Conservation (phyloP, 805 yeast genomes). For the Candida incommunis region DNA sequence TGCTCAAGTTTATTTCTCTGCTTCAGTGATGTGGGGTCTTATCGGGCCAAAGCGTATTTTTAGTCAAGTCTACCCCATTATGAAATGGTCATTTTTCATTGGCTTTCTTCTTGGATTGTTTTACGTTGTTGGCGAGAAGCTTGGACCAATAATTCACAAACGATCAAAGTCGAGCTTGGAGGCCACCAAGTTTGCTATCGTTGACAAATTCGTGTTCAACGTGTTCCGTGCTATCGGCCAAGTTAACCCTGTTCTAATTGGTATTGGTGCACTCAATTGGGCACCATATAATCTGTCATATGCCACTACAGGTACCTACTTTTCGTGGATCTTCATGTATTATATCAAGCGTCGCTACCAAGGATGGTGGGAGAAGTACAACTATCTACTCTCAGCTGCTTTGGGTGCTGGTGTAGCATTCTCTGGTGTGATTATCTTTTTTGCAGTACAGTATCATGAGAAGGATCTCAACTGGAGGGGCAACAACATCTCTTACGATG, state of each 20-base stretch:
- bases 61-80: constrained; percentile 41
- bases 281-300: constrained; percentile 13
- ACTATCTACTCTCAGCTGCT: constrained; percentile 36
- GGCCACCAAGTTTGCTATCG: neutral
- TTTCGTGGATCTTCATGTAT: constrained; percentile 5
- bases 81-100: constrained; percentile 50
- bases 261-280: constrained; percentile 29
- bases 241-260: constrained; percentile 29
- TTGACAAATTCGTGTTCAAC: neutral
- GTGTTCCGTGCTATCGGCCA: constrained; percentile 10
- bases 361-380: constrained; percentile 37
- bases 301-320: constrained; percentile 5
- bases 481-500: constrained; percentile 18
- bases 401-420: constrained; percentile 47
- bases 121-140: constrained; percentile 7
- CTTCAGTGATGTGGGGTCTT: constrained; percentile 42
- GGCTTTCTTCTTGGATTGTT: constrained; percentile 24
- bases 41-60: constrained; percentile 42
- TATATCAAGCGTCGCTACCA: constrained; percentile 30
- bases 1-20: constrained; percentile 29
- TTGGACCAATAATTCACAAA: constrained; percentile 5
- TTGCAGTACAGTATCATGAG: constrained; percentile 33
- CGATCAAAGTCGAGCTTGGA: neutral
- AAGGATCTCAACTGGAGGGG: constrained; percentile 50
- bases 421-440: constrained; percentile 41